Percentiles rank a stretch among this genome's conserved stretches.
Evolutionary conservation across 1,284 basidiomycete species (phyloP).

Genomic region (Sporisorium graminicola): DNA sequence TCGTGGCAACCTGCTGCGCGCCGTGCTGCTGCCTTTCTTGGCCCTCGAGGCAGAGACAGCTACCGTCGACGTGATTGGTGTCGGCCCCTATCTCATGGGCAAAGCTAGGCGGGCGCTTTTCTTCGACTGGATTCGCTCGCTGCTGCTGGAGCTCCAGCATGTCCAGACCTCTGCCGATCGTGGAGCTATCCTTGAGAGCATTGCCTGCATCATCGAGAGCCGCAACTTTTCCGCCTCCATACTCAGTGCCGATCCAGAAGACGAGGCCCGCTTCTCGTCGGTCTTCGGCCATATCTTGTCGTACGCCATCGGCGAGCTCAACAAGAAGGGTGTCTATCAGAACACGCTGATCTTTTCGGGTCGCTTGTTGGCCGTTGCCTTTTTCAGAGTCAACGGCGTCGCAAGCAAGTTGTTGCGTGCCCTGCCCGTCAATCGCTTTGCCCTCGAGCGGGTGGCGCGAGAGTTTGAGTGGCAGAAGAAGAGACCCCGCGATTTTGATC

Average conservation of each 20-base stretch:
- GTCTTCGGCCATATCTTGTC: conserved; percentile 63
- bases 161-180: conserved; percentile 66
- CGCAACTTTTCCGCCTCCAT: conserved; percentile 58
- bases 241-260: conserved; percentile 48
- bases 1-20: conserved; percentile 59
- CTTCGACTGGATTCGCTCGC: conserved; percentile 64
- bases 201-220: conserved; percentile 64
- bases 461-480: conserved; percentile 59
- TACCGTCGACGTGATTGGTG: conserved; percentile 44
- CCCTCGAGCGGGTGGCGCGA: conserved; percentile 58
- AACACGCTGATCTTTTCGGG: conserved; percentile 67
- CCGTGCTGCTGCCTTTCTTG: conserved; percentile 63
- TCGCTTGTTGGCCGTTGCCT: conserved; percentile 61
- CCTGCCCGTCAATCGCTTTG: conserved; percentile 64
- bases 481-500: conserved; percentile 44
- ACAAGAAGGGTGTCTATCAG: conserved; percentile 68
- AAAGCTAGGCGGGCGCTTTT: conserved; percentile 58
- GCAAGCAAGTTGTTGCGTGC: conserved; percentile 65
- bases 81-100: conserved; percentile 40
- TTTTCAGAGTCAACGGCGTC: conserved; percentile 62
- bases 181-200: conserved; percentile 65
- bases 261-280: conserved; percentile 56
- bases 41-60: conserved; percentile 64
- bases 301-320: conserved; percentile 66
- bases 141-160: conserved; percentile 62